Conservation (phyloP, 208 protist species). For the Crithidia expoeki region DNA sequence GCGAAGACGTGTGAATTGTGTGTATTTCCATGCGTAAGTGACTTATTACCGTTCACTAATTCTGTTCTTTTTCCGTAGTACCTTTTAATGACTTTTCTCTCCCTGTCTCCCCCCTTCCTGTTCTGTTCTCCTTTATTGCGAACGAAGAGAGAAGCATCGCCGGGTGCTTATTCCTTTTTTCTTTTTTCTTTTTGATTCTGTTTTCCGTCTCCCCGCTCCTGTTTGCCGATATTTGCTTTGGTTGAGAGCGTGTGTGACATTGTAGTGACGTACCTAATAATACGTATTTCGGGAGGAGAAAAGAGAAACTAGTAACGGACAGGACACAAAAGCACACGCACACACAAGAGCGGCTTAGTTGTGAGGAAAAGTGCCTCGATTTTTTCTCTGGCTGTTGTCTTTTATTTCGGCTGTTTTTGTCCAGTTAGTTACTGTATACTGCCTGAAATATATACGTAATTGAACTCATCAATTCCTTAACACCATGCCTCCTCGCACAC, state of each 20-base stretch:
- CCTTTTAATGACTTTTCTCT: neutral
- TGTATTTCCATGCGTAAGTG: too few relatives aligned
- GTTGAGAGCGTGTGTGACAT: conserved; percentile 7
- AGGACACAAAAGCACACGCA: too few relatives aligned
- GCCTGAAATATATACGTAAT: neutral
- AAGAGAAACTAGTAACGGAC: too few relatives aligned
- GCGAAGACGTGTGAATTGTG: too few relatives aligned
- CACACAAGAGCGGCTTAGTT: too few relatives aligned
- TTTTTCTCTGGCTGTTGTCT: too few relatives aligned
- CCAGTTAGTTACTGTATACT: too few relatives aligned
- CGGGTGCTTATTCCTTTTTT: conserved; percentile 16
- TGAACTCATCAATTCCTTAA: neutral
- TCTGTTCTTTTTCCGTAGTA: neutral
- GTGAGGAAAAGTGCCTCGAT: too few relatives aligned
- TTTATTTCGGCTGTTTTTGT: too few relatives aligned
- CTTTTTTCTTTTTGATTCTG: conserved; percentile 18
- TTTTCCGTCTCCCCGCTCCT: conserved; percentile 9
- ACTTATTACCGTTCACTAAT: neutral
- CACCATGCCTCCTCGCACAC: conserved; percentile 35
- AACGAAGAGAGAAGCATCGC: conserved; percentile 21
- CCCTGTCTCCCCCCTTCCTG: neutral
- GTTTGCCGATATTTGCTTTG: conserved; percentile 8
- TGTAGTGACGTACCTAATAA: neutral
- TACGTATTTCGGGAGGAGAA: too few relatives aligned
- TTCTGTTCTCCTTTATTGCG: neutral